These are phyloP conservation scores for Claviceps monticola DNA, from an alignment of 2,329 filamentous ascomycete species.

Conservation along the genomic window DNA sequence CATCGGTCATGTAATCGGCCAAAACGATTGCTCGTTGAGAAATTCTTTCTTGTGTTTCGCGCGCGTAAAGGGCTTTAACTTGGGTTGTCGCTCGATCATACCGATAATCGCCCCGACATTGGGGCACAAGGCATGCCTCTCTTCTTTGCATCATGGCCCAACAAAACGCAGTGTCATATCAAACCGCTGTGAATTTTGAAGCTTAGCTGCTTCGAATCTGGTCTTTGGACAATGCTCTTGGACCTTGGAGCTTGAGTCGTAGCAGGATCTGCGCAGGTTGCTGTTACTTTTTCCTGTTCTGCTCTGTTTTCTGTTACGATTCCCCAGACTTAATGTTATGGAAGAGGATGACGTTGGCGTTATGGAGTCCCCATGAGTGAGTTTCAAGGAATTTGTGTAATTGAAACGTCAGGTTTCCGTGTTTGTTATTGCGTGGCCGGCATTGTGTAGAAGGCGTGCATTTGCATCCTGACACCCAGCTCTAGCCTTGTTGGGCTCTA, in stretches of 20 bases:
- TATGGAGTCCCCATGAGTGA: neutral
- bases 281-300: neutral
- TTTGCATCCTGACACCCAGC: neutral
- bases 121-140: neutral
- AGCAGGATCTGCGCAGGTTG: neutral
- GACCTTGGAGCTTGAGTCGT: neutral
- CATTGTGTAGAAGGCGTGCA: neutral
- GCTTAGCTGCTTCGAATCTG: neutral
- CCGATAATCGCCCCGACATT: neutral
- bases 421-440: neutral
- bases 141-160: neutral
- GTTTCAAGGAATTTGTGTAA: neutral
- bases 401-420: neutral
- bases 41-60: neutral
- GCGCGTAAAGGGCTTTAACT: too few relatives aligned
- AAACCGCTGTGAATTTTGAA: neutral
- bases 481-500: neutral
- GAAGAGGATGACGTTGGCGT: conserved; percentile 3
- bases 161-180: neutral
- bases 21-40: conserved; percentile 2
- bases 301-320: neutral
- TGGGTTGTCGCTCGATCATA: neutral
- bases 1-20: conserved; percentile 26
- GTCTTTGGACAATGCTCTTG: neutral
- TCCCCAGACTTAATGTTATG: neutral